Conservation (phyloP, 2,329 filamentous ascomycete species). For the Fusarium protoensiforme region DNA sequence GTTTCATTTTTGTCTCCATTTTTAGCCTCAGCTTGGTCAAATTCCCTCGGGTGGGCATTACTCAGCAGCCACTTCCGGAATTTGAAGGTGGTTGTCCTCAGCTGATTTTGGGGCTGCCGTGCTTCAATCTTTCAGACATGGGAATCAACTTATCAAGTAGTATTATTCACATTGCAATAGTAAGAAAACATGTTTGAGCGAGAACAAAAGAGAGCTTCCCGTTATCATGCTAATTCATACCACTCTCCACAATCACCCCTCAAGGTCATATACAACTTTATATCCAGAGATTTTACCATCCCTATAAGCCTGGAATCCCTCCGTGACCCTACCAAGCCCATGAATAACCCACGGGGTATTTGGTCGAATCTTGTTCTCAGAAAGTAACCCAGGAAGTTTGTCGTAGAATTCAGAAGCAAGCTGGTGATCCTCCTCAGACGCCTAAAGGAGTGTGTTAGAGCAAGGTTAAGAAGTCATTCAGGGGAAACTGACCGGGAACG, state of each 20-base stretch:
- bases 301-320: neutral
- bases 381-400: neutral
- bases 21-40: neutral
- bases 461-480: neutral
- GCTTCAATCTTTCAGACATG: neutral
- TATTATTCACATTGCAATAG: neutral
- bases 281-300: constrained; percentile 6
- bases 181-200: neutral
- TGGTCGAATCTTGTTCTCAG: neutral
- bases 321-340: neutral
- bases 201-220: neutral
- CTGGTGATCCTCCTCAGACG: neutral
- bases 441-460: neutral
- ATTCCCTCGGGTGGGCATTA: neutral
- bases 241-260: too few relatives aligned
- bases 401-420: neutral
- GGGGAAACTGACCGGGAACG: neutral
- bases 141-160: neutral
- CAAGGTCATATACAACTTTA: neutral
- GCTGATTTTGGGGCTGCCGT: neutral
- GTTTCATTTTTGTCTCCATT: neutral
- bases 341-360: neutral
- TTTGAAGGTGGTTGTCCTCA: neutral
- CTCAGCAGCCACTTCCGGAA: neutral
- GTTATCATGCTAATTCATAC: neutral